phyloP scores from a whole-genome alignment of 768 basidiomycete species.

The Suillus subaureus region DNA sequence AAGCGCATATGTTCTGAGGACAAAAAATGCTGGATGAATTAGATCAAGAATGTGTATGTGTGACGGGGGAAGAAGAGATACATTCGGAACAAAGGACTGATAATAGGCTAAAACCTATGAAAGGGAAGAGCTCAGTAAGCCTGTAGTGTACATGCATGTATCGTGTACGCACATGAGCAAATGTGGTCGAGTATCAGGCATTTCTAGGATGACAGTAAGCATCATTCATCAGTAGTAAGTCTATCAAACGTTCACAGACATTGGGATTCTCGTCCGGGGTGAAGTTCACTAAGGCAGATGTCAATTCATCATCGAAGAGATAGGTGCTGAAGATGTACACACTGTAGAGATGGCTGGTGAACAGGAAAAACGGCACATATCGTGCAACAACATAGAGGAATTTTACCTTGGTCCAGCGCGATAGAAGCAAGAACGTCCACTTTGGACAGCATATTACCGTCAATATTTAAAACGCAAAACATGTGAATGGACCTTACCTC shows the following conservation, averaged over 20 bases:
- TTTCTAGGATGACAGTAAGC: not conserved
- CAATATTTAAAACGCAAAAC: not conserved
- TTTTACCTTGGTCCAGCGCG: slow-evolving; percentile 2
- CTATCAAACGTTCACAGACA: not conserved
- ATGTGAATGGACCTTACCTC: not conserved
- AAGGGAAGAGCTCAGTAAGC: not conserved
- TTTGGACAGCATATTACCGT: not conserved
- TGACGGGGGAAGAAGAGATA: not conserved
- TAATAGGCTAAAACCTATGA: not conserved
- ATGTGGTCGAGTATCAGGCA: not conserved
- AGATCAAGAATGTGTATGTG: not conserved
- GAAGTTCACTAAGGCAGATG: not conserved
- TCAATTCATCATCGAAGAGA: not conserved
- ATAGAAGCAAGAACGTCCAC: not conserved
- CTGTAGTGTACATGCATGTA: not conserved
- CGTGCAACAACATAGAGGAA: not conserved
- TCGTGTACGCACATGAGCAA: not conserved
- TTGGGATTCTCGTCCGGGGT: not conserved
- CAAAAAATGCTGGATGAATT: not conserved
- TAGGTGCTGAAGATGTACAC: not conserved
- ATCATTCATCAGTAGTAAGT: not conserved
- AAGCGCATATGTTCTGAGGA: slow-evolving; percentile 3
- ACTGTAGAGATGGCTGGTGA: slow-evolving; percentile 1
- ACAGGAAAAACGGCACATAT: not conserved
- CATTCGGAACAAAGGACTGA: not conserved